Base-by-base conservation (phyloP, 331 rosid genomes). In the Quercus lobata region DNA sequence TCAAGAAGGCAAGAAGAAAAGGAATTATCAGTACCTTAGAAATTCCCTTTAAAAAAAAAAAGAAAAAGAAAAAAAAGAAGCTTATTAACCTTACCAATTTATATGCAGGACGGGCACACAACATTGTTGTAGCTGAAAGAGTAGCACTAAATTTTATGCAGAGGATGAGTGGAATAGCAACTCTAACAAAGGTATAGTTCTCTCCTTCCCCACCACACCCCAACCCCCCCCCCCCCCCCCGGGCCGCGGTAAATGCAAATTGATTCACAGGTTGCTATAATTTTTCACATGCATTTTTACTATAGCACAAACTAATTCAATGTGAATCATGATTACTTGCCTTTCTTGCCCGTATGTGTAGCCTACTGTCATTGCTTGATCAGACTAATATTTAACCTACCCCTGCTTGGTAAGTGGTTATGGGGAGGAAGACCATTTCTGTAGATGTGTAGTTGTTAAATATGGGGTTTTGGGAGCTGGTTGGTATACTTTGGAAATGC, bases 161-260 rank as follows among this genome's bases (percentile, higher is more conserved):
- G 87, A 91, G 96, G 86, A 91, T 94, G 98, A 94, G 98, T 76
- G 96, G 97, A 82, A 91, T 94, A 81, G 98, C 98, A 72, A 92
- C 98, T 83, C 84, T 91, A 66, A 91, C 97, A 30, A 92, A 92
- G 96, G 97, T 94, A 78, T 19, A 53, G 4, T 72, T 80, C 27
- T 70, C 79, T 81, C 35, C 44, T 46, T 60, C 27, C 5, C 34
- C 34, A 1, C 35, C 0, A 5, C 0, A 0, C 6, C 1, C 4
- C 32, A 1, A 1, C 32, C 5, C 35, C 35, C 1, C 35, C 0
- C 2, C 35, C 32, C 32, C 32, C 32, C 32, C 32, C 34, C 32
- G 1, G 24, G 1, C 35, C 0, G 0, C 0, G 10, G 19, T 3
- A 21, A 62, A 66, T 25, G 54, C 17, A 30, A 76, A n/a, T 9